Base-by-base conservation (phyloP, 306 rosid species). In the Macrotyloma uniflorum region DNA sequence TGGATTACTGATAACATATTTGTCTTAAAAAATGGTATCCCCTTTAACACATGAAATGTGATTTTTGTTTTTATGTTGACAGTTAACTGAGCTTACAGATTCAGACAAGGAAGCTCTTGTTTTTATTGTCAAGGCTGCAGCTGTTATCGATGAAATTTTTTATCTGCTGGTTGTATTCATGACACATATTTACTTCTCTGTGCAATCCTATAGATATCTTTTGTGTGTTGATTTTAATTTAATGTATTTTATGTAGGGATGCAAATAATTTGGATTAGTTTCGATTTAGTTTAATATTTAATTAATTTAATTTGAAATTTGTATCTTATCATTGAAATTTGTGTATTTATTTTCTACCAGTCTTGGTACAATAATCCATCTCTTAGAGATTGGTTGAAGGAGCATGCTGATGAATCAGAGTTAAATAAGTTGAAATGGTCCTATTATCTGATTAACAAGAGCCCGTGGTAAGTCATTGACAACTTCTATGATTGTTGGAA, bases 371-470 rank as follows among this genome's bases (percentile, higher is more conserved):
- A 93, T 74, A 95, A 92, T 84, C 97, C 97, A 23, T 85, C 45
- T 86, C 83, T 92, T 55, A 86, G 91, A 88, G 96, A 89, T 81
- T 95, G 98, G 98, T 76, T 95, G 84, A 86, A 88, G 88, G 78
- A 87, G 85, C 91, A 86, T 77, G 91, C 90, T 23, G 88, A 78
- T 83, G 75, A 80, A 74, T 91, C 98, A 28, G 90, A 91, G 65
- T 70, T 95, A 55, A 92, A 91, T 82, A 85, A 89, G 79, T 80
- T 95, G 85, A 95, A 95, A 87, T 95, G 98, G 98, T 85, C 86
- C 70, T 92, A 95, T 83, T 95, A 95, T 87, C 72, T 47, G 78
- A 95, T 95, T 79, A 87, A 95, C 79, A 88, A 87, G 87, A 77
- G 89, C 77, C 98, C 98, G 36, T 95, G 98, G 98, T 95, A 85